These are phyloP conservation scores for Tausonia pullulans DNA, from an alignment of 1,284 basidiomycete genomes.

Conservation along the genomic window DNA sequence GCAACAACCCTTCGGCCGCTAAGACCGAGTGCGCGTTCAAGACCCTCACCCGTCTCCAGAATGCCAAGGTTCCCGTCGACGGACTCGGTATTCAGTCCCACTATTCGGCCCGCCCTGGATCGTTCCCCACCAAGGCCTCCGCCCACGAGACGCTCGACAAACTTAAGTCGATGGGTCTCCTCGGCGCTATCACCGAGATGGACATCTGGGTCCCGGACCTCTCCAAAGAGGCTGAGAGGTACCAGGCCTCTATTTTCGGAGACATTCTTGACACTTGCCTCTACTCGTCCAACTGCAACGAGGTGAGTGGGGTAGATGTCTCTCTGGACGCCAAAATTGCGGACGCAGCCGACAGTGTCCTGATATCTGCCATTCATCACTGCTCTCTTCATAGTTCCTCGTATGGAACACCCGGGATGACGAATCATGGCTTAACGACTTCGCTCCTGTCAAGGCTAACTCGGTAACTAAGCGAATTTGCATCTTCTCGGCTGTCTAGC, in stretches of 20 bases:
- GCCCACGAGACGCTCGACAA: slow-evolving; percentile 9
- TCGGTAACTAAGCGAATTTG: too few relatives aligned
- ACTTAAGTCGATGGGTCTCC: slow-evolving; percentile 3
- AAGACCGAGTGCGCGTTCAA: slow-evolving; percentile 8
- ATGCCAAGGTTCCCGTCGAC: slow-evolving; percentile 1
- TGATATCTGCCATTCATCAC: not conserved
- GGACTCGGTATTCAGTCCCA: slow-evolving; percentile 10
- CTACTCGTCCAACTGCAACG: slow-evolving; percentile 14
- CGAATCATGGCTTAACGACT: slow-evolving; percentile 2
- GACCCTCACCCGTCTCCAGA: not conserved
- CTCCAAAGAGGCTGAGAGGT: slow-evolving; percentile 7
- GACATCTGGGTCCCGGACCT: slow-evolving; percentile 12
- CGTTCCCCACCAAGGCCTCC: slow-evolving; percentile 4
- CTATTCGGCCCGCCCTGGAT: not conserved
- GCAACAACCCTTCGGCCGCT: not conserved
- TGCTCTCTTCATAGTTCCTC: not conserved
- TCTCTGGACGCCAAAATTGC: too few relatives aligned
- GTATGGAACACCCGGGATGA: slow-evolving; percentile 13
- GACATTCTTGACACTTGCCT: slow-evolving; percentile 12
- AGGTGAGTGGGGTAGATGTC: not conserved
- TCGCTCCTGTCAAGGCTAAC: not conserved
- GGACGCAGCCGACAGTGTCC: too few relatives aligned
- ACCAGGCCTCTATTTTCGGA: slow-evolving; percentile 12
- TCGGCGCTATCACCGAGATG: slow-evolving; percentile 14
- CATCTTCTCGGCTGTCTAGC: too few relatives aligned